Evolutionary conservation across 495 filamentous ascomycete genomes (phyloP).

Genomic region (Hypoxylon intermedium): DNA sequence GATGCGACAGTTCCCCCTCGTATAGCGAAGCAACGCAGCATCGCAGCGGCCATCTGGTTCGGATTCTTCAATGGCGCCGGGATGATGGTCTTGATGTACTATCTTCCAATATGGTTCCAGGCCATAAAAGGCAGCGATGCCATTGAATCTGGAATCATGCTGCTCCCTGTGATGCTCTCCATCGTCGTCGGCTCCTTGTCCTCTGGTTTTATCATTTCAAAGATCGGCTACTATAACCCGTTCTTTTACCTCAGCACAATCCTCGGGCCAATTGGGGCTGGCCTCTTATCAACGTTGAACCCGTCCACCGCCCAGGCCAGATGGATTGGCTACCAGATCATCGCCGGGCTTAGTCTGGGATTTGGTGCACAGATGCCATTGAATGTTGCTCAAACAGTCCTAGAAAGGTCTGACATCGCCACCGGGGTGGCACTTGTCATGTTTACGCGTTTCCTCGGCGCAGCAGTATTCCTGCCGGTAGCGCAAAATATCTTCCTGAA

Average conservation of each 20-base stretch:
- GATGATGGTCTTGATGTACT: slow-evolving; percentile 68
- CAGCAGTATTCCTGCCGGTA: slow-evolving; percentile 64
- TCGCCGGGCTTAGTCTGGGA: slow-evolving; percentile 74
- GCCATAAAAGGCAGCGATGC: slow-evolving; percentile 61
- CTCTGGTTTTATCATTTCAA: slow-evolving; percentile 54
- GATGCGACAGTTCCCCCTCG: slow-evolving; percentile 71
- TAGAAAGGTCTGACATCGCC: slow-evolving; percentile 60
- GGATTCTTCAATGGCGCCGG: slow-evolving; percentile 57
- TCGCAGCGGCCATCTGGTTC: slow-evolving; percentile 63
- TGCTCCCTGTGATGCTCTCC: slow-evolving; percentile 54
- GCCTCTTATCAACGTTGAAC: slow-evolving; percentile 66
- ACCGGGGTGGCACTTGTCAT: slow-evolving; percentile 67
- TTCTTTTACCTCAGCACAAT: slow-evolving; percentile 59
- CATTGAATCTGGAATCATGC: slow-evolving; percentile 59
- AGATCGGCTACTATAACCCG: slow-evolving; percentile 66
- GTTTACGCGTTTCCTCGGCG: slow-evolving; percentile 67
- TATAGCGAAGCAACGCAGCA: slow-evolving; percentile 68
- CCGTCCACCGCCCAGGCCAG: slow-evolving; percentile 46
- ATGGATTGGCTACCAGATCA: slow-evolving; percentile 72
- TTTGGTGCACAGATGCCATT: slow-evolving; percentile 66
- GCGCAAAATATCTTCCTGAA: slow-evolving; percentile 67
- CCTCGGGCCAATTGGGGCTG: slow-evolving; percentile 63
- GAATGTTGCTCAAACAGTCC: slow-evolving; percentile 59
- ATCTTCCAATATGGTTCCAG: slow-evolving; percentile 76
- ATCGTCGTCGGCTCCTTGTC: slow-evolving; percentile 57